phyloP scores from a whole-genome alignment of 192 early-diverging fungal species.

The Entomortierella beljakovae region DNA sequence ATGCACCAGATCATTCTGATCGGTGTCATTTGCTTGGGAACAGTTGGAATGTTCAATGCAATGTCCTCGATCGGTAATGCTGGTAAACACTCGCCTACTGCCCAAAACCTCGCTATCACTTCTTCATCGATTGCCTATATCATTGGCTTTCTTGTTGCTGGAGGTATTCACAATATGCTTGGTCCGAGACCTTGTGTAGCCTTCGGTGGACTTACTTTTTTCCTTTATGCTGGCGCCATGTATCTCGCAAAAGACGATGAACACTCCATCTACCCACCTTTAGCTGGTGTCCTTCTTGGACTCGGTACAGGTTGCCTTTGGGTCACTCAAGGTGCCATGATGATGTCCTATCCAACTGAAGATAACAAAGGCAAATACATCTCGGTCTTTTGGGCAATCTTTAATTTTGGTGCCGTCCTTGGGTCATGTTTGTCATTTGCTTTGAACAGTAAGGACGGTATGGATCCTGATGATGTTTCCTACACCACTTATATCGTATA shows the following conservation, averaged over 20 bases:
- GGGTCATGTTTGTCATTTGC: conserved; percentile 80
- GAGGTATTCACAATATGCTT: conserved; percentile 81
- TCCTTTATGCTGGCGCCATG: conserved; percentile 84
- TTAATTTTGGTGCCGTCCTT: conserved; percentile 83
- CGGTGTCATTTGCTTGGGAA: conserved; percentile 54
- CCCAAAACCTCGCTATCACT: conserved; percentile 49
- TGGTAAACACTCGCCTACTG: conserved; percentile 45
- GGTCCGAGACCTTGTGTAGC: conserved; percentile 76
- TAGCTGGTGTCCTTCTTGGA: conserved; percentile 83
- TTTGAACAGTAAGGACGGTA: conserved; percentile 60
- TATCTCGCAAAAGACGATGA: conserved; percentile 69
- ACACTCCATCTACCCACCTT: conserved; percentile 69
- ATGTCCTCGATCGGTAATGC: conserved; percentile 52
- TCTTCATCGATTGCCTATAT: conserved; percentile 68
- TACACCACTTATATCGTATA: conserved; percentile 82
- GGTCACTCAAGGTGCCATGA: conserved; percentile 87
- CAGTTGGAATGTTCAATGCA: conserved; percentile 55
- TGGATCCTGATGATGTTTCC: conserved; percentile 62
- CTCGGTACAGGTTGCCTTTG: conserved; percentile 76
- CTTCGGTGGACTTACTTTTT: conserved; percentile 77
- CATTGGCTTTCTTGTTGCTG: conserved; percentile 79
- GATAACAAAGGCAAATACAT: conserved; percentile 85
- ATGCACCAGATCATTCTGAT: conserved; percentile 56
- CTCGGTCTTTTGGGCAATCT: conserved; percentile 89
- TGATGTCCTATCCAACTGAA: conserved; percentile 89